phyloP scores from a whole-genome alignment of 192 early-diverging fungal genomes.

The Gigaspora rosea region DNA sequence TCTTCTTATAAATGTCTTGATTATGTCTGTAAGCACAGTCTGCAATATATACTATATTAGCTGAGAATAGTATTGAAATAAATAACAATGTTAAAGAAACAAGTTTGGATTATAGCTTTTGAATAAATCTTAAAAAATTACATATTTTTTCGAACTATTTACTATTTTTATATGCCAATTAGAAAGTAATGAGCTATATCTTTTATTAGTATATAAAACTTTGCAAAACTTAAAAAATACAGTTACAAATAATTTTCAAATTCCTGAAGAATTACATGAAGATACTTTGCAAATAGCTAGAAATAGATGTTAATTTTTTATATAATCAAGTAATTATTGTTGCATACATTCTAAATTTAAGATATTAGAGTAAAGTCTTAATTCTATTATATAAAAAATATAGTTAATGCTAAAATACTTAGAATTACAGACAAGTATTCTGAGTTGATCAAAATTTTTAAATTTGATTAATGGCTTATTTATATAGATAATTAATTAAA shows the following conservation, averaged over 20 bases:
- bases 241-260: neutral
- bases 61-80: neutral
- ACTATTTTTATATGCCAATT: neutral
- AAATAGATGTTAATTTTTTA: neutral
- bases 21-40: neutral
- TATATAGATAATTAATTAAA: too few relatives aligned
- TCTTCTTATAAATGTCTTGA: neutral
- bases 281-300: neutral
- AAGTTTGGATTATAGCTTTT: neutral
- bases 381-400: too few relatives aligned
- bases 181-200: neutral
- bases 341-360: neutral
- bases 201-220: neutral
- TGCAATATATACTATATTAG: neutral
- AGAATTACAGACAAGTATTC: too few relatives aligned
- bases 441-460: too few relatives aligned
- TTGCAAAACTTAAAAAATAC: neutral
- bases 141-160: neutral
- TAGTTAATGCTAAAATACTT: too few relatives aligned
- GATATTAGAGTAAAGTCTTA: neutral
- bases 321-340: slow-evolving; percentile 4
- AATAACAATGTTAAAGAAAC: neutral
- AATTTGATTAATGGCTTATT: too few relatives aligned
- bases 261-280: neutral
- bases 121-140: neutral